A percentile compares a stretch with the other conserved stretches of the same genome.
These are phyloP conservation scores for Coemansia sp. DNA, from an alignment of 192 early-diverging fungal species.

Conservation along the genomic window DNA sequence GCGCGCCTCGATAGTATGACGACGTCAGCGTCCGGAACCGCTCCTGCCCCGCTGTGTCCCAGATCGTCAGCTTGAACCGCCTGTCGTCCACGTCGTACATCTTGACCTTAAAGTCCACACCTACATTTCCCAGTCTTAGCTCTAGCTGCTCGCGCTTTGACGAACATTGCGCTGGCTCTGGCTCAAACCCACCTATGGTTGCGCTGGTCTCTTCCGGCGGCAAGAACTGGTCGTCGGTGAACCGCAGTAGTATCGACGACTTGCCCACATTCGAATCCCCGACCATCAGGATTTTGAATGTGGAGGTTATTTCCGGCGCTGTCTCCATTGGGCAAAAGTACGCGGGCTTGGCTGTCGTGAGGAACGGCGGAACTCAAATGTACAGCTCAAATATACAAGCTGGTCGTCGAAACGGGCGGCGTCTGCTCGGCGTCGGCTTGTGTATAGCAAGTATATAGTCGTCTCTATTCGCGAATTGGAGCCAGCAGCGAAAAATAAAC, in stretches of 20 bases:
- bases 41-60: conserved; percentile 99
- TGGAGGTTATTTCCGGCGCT: conserved; percentile 59
- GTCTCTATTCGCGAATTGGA: too few species aligned
- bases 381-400: too few species aligned
- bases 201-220: conserved; percentile 88
- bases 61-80: conserved; percentile 93
- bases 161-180: neutral
- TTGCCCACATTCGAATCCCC: conserved; percentile 97
- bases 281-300: conserved; percentile 92
- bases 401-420: too few species aligned
- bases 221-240: conserved; percentile 91
- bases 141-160: conserved; percentile 17
- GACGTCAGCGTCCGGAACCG: conserved; percentile 96
- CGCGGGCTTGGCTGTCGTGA: neutral
- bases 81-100: conserved; percentile 76
- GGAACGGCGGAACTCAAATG: neutral
- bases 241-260: conserved; percentile 85
- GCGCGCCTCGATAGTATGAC: conserved; percentile 95
- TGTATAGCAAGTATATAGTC: too few species aligned
- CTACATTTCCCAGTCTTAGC: conserved; percentile 26
- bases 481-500: too few species aligned
- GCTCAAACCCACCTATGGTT: conserved; percentile 55
- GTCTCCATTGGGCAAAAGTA: conserved; percentile 4
- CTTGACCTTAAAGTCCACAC: conserved; percentile 98
- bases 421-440: too few species aligned